Evolutionary conservation across 176 grass and related monocot species (phyloP).

Genomic region (Luzula sylvatica): DNA sequence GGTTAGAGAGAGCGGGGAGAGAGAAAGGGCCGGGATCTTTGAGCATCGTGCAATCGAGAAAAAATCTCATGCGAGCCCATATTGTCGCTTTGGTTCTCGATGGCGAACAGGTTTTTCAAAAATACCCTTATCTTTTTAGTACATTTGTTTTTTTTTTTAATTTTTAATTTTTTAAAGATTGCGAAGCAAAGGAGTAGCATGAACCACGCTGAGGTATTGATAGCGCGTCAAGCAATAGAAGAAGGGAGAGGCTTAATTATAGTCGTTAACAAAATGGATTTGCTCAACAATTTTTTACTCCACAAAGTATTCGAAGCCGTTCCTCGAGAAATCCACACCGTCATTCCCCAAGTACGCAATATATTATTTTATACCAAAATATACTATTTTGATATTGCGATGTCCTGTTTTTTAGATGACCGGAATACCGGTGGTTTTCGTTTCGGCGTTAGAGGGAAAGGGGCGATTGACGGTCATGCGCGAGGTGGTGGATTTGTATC

Average conservation of each 20-base stretch:
- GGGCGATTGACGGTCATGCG: slow-evolving; percentile 62
- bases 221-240: slow-evolving; percentile 88
- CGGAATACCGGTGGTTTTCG: slow-evolving; percentile 87
- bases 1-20: slow-evolving; percentile 84
- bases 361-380: not conserved
- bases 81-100: slow-evolving; percentile 92
- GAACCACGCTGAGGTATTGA: slow-evolving; percentile 80
- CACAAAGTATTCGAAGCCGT: slow-evolving; percentile 64
- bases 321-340: slow-evolving; percentile 83
- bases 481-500: slow-evolving; percentile 72
- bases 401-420: slow-evolving; percentile 33
- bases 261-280: slow-evolving; percentile 98
- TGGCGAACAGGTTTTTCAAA: slow-evolving; percentile 61
- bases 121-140: not conserved
- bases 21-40: slow-evolving; percentile 85
- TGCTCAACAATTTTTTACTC: slow-evolving; percentile 48
- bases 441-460: slow-evolving; percentile 87
- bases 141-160: not conserved
- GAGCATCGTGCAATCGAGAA: slow-evolving; percentile 89
- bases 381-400: not conserved
- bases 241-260: slow-evolving; percentile 89
- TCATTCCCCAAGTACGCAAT: slow-evolving; percentile 69
- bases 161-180: slow-evolving; percentile 43
- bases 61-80: slow-evolving; percentile 94
- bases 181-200: slow-evolving; percentile 67